Evolutionary conservation across 306 rosid genomes (phyloP), one percentile per base, ranked within the genome.

Genomic region (Lathyrus sativus): DNA sequence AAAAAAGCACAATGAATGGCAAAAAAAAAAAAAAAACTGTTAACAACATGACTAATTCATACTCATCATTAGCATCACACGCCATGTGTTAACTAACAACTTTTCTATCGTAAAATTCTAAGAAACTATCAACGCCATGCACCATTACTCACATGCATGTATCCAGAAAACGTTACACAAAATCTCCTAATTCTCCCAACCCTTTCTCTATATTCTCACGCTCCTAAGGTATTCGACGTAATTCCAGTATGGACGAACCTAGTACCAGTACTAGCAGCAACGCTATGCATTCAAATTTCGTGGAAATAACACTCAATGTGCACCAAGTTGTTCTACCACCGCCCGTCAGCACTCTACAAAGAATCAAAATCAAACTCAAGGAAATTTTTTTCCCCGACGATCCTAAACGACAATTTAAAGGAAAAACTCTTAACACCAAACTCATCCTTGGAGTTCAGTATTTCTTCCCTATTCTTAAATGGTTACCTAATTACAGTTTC

Each of bases 361-460:
- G 74, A 83, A 70, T 93, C 3, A 56, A 42, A 28, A 39, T 9
- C 48, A 87, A 74, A 62, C 72, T 93, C 46, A 88, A 86, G 60
- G 98, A 93, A 72, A 93, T 83, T 0, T 78, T 93, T 44, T 93
- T 93, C 81, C 91, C 98, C 5, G 97, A 93, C 26, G 97, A 93
- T 14, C 98, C 98, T 42, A 67, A 90, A 3, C 86, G 96, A 60
- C 98, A 85, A 74, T 93, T 90, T 78, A 88, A 85, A 66, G 97
- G 96, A 0, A 88, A 89, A 48, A 29, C 93, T 18, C 10, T 75
- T 9, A 71, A 41, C 1, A 73, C 10, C 55, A 83, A 85, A 72
- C 67, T 85, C 43, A 62, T 91, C 12, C 85, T 91, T 10, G 89
- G 81, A 28, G 85, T 82, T 68, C 91, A 91, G 35, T 91, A 89